These are phyloP conservation scores for Clathrus columnatus DNA, from an alignment of 768 basidiomycete genomes.

Conservation along the genomic window DNA sequence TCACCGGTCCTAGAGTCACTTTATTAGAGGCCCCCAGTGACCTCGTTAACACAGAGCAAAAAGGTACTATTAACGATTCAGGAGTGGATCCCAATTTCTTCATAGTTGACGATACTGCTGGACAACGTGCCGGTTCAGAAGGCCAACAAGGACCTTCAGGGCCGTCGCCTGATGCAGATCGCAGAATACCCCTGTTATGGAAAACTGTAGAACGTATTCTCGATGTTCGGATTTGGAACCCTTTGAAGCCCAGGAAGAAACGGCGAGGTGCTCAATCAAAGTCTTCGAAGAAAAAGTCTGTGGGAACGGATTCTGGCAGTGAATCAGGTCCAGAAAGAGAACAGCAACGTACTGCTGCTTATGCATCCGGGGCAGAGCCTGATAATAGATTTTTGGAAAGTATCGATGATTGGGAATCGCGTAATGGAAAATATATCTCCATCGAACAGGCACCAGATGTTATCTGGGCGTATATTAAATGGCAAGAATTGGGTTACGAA, in stretches of 20 bases:
- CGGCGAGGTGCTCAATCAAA: slow-evolving; percentile 20
- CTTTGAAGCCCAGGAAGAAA: slow-evolving; percentile 20
- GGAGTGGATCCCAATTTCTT: slow-evolving; percentile 24
- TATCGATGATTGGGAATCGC: slow-evolving; percentile 52
- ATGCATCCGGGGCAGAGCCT: slow-evolving; percentile 58
- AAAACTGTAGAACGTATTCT: slow-evolving; percentile 88
- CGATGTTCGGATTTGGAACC: slow-evolving; percentile 62
- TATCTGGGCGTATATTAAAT: slow-evolving; percentile 84
- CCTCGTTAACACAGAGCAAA: slow-evolving; percentile 19
- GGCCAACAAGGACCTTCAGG: slow-evolving; percentile 17
- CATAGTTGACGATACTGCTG: slow-evolving; percentile 28
- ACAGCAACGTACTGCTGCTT: slow-evolving; percentile 29
- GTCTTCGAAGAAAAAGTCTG: slow-evolving; percentile 16
- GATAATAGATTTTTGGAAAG: slow-evolving; percentile 44
- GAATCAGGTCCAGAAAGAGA: slow-evolving; percentile 19
- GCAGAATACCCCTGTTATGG: slow-evolving; percentile 71
- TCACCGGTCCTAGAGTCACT: slow-evolving; percentile 56
- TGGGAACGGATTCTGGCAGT: slow-evolving; percentile 16
- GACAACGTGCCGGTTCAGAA: slow-evolving; percentile 25
- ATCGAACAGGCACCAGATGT: slow-evolving; percentile 50
- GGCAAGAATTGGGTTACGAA: slow-evolving; percentile 89
- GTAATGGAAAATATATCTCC: slow-evolving; percentile 32
- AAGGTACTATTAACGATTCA: slow-evolving; percentile 18
- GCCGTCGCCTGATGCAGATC: slow-evolving; percentile 61
- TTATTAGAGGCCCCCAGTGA: slow-evolving; percentile 42